A percentile compares a stretch with the other conserved stretches of the same genome.
These are phyloP conservation scores for Ballota nigra DNA, from an alignment of 257 asterid genomes.

Conservation along the genomic window DNA sequence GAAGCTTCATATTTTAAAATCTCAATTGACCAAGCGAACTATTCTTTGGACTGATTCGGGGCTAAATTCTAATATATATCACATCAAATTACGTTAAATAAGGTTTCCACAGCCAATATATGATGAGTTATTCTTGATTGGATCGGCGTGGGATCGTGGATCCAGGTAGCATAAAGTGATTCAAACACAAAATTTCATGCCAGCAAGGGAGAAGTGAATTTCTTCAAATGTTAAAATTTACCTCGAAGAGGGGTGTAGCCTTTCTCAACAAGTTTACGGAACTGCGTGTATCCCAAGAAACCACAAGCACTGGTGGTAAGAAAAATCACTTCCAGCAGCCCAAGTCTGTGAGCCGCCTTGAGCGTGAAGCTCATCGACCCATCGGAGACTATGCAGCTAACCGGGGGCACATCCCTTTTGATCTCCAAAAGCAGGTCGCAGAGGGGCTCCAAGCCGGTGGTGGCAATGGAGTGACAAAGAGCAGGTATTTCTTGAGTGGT, in stretches of 20 bases:
- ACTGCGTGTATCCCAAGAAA: slow-evolving; percentile 32
- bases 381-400: slow-evolving; percentile 46
- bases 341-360: slow-evolving; percentile 40
- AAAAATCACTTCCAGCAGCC: slow-evolving; percentile 40
- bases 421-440: slow-evolving; percentile 35
- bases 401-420: slow-evolving; percentile 34
- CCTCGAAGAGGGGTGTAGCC: slow-evolving; percentile 47
- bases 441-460: slow-evolving; percentile 41
- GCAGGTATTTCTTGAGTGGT: slow-evolving; percentile 35
- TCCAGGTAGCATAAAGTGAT: too few species aligned
- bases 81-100: too few species aligned
- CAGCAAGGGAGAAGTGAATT: too few species aligned
- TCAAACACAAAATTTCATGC: too few species aligned
- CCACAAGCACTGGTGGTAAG: slow-evolving; percentile 49
- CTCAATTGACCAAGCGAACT: too few species aligned
- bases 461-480: slow-evolving; percentile 31
- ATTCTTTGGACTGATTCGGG: too few species aligned
- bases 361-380: slow-evolving; percentile 41
- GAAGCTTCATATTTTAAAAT: too few species aligned
- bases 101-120: too few species aligned
- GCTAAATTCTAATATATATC: too few species aligned
- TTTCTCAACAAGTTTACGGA: slow-evolving; percentile 29
- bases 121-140: too few species aligned
- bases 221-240: not conserved
- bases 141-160: too few species aligned